phyloP scores from a whole-genome alignment of 1,284 basidiomycete genomes.

The Ceratobasidium sp. region DNA sequence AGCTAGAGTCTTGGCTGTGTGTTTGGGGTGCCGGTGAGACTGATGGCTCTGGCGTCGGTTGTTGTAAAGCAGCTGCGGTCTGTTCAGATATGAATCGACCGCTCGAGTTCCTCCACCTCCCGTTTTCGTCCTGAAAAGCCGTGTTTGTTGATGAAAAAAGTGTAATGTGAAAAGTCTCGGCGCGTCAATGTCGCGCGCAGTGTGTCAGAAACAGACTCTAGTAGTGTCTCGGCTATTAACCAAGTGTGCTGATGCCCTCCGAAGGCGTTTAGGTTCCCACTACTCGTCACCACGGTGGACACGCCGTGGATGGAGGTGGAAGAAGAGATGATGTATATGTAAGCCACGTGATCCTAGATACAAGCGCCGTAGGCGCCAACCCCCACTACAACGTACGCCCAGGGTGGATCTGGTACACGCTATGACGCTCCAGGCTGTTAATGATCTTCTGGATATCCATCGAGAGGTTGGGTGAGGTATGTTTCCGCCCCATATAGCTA shows the following conservation, averaged over 20 bases:
- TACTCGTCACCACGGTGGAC: conserved; percentile 43
- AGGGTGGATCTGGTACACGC: not conserved
- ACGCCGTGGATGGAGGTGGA: conserved; percentile 44
- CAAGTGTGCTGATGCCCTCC: conserved; percentile 34
- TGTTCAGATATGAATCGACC: not conserved
- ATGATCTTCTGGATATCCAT: not conserved
- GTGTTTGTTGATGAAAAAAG: not conserved
- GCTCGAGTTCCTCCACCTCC: not conserved
- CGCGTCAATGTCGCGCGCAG: not conserved
- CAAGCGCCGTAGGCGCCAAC: conserved; percentile 45
- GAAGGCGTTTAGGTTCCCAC: not conserved
- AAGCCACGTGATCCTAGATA: conserved; percentile 44
- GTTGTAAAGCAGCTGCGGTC: too few species aligned
- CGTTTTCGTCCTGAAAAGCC: not conserved
- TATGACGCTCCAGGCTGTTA: not conserved
- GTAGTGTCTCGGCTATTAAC: conserved; percentile 41
- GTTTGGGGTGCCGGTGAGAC: conserved; percentile 17
- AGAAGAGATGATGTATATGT: conserved; percentile 44
- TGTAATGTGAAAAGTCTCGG: not conserved
- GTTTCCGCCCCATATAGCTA: not conserved
- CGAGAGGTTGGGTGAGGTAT: not conserved
- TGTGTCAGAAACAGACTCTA: conserved; percentile 16
- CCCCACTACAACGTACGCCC: conserved; percentile 13
- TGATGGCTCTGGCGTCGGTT: conserved; percentile 4
- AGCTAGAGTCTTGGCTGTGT: not conserved